Evolutionary conservation across 352 stramenopile species (phyloP), one percentile per base, ranked within the genome.

Genomic region (Pythium sukuiense): DNA sequence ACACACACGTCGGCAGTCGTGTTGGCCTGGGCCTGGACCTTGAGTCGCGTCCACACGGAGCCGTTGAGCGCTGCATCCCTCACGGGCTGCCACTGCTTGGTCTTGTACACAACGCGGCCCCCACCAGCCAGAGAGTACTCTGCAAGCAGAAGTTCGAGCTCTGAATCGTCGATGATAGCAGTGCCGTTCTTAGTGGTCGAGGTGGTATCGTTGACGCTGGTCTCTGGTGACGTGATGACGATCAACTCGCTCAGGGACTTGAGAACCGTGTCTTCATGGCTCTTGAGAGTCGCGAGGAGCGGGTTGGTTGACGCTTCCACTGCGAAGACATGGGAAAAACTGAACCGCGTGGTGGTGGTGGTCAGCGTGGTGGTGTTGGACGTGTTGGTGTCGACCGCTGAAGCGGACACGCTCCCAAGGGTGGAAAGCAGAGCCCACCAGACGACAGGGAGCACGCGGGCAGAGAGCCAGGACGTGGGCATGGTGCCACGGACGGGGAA

Each of bases 41-140:
- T 46, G 27, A 74, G 62, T 6, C 62, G 50, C 6, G 58, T 67
- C 68, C 62, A 69, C 6, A 64, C 52, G 2, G 68, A 63, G 11
- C 20, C 35, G 18, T 59, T 55, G 14, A 55, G 5, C 0, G 54
- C 13, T 9, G 20, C 20, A 12, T 74, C 62, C 18, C 32, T 52
- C 20, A 62, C 54, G 30, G 63, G 6, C 45, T 74, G 29, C 68
- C 68, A 74, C 35, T 57, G 9, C 18, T 49, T 53, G 11, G 56
- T 41, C 26, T 30, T 39, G 43, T 59, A 69, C n/a, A 39, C 37
- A 14, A 73, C 49, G 16, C 56, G 67, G 12, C 53, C 59, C 7
- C n/a, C 26, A 26, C 29, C 60, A 9, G 29, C 33, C 4, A 67
- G n/a, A 18, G 61, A 54, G 50, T 69, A 73, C 9, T 37, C 30